Conservation (phyloP, 352 stramenopile genomes). For the Pythium oligandrum region DNA sequence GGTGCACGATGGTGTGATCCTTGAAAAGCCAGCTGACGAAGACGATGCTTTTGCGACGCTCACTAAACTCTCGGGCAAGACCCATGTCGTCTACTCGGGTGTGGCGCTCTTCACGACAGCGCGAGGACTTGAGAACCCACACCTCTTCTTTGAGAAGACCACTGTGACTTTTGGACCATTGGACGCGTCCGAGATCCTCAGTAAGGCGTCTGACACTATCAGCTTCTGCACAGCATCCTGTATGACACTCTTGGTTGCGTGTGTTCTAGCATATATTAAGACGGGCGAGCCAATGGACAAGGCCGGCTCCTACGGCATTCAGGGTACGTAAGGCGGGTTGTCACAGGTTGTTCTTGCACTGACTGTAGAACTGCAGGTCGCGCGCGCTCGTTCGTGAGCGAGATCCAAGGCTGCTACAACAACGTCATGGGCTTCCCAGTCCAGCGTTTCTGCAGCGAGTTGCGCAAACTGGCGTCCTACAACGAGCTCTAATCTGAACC, state of each 20-base stretch:
- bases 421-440: constrained; percentile 90
- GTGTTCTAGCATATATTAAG: constrained; percentile 69
- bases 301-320: constrained; percentile 87
- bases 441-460: constrained; percentile 66
- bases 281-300: constrained; percentile 92
- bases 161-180: constrained; percentile 50
- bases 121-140: constrained; percentile 34
- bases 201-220: constrained; percentile 10
- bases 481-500: constrained; percentile 29
- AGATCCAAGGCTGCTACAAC: constrained; percentile 87
- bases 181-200: constrained; percentile 52
- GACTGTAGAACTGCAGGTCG: constrained; percentile 15
- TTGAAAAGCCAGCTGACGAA: constrained; percentile 87
- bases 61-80: constrained; percentile 50
- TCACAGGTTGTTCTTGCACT: no score
- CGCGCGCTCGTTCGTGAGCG: constrained; percentile 74
- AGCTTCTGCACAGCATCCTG: no score
- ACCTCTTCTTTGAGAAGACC: constrained; percentile 73
- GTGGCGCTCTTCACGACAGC: constrained; percentile 67
- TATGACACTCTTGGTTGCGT: not conserved
- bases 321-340: constrained; percentile 30
- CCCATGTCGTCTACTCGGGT: constrained; percentile 86
- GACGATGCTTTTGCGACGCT: constrained; percentile 82
- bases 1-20: constrained; percentile 74
- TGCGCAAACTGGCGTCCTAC: constrained; percentile 32